Base-by-base conservation (phyloP, 192 early-diverging fungal species). In the Podila clonocystis region DNA sequence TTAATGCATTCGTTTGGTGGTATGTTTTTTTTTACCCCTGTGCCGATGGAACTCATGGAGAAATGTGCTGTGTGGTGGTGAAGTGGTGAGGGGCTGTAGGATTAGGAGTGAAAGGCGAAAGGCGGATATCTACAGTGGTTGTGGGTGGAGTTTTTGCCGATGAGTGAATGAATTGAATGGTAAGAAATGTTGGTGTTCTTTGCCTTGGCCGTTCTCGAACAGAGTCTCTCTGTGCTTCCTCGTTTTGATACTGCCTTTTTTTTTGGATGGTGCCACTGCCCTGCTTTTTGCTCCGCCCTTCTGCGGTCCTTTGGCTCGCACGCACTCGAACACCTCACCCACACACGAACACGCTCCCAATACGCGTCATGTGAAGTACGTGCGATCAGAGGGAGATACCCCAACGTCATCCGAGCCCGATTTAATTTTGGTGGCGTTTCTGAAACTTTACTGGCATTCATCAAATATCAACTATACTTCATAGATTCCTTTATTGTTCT, bases 21-120 rank as follows among this genome's bases (percentile, higher is more conserved):
- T 17, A 30, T 12, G 36, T 5, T 24, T n/a, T 9, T 9, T 24
- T 3, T 82, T 94, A 95, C 95, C 60, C 95, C 95, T 77, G 95
- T 95, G 75, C 94, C 95, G 85, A 97, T 95, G 63, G 94, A 95
- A 63, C 91, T 94, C 95, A 97, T 96, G 62, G 11, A 72, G 64
- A 55, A 73, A 24, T 55, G 52, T 24, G 24, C 26, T 55, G 52
- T 58, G 64, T 74, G 24, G 6, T 28, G 49, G 49, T 52, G 48
- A 15, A 5, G 58, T 48, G 22, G 41, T 28, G 26, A 24, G n/a
- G 1, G 52, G 20, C 12, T 58, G 55, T 58, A 26, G 52, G 31
- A 28, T 31, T 28, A 28, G 60, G 24, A 31, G 60, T n/a, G 29
- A 19, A 33, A 24, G 8, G 50, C 17, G 22, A 29, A 66, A 50